Conservation (phyloP, 2,329 filamentous ascomycete species). For the Aspergillus aculeatinus region DNA sequence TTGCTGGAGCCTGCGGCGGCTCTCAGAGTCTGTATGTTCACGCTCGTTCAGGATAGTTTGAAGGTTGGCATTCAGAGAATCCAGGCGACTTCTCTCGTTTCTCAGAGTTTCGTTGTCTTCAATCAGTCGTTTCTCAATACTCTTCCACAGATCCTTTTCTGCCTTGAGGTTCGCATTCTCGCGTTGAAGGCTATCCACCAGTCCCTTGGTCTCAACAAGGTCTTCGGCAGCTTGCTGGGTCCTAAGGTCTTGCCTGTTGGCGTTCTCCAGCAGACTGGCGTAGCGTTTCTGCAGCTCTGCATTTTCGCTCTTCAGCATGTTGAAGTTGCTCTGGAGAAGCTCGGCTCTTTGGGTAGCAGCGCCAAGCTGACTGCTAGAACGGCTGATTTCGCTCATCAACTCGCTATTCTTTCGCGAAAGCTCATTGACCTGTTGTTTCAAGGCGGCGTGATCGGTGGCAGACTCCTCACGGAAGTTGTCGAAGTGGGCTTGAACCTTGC, state of each 20-base stretch:
- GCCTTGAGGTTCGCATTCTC: conserved; percentile 92
- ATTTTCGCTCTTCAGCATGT: conserved; percentile 80
- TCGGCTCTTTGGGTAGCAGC: conserved; percentile 81
- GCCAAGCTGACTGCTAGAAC: conserved; percentile 74
- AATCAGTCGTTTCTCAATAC: conserved; percentile 81
- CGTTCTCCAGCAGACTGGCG: conserved; percentile 72
- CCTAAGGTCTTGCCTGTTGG: conserved; percentile 84
- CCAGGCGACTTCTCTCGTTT: conserved; percentile 81
- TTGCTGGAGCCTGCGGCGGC: conserved; percentile 72
- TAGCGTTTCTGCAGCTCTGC: conserved; percentile 80
- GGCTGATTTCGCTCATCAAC: conserved; percentile 78
- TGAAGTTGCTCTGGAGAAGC: conserved; percentile 85
- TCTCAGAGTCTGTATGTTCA: conserved; percentile 79
- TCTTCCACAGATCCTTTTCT: conserved; percentile 92
- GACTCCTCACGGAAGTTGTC: conserved; percentile 88
- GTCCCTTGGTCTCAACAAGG: conserved; percentile 77
- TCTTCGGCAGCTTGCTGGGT: conserved; percentile 93
- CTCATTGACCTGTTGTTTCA: conserved; percentile 81
- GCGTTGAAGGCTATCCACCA: conserved; percentile 82
- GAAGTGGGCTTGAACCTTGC: conserved; percentile 85
- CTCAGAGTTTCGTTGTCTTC: conserved; percentile 84
- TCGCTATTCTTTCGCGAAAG: conserved; percentile 78
- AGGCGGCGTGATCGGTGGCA: conserved; percentile 72
- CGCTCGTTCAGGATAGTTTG: conserved; percentile 91
- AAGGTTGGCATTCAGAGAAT: conserved; percentile 76